Base-by-base conservation (phyloP, 2,329 filamentous ascomycete species). In the Magnaporthiopsis rhizophila region DNA sequence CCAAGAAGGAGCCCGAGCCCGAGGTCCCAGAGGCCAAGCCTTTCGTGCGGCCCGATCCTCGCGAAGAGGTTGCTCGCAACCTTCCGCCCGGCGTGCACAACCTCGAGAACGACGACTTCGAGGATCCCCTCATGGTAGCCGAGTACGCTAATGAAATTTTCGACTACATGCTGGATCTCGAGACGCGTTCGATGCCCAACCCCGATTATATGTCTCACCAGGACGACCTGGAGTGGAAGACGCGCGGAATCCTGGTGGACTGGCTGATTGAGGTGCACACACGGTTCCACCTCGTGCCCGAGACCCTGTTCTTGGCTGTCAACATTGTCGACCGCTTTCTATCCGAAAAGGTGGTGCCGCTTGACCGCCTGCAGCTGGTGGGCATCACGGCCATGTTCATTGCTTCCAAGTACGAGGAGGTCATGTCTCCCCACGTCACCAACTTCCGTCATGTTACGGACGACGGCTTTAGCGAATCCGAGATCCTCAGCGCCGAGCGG, bases 321-420 rank as follows among this genome's bases (percentile, higher is more conserved):
- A 99, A 98, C 84, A 92, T 98, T 76, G 96, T 98, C 74, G 95
- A 99, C 76, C 93, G 95, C 66, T 99, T 98, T 81, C 86, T 99
- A 60, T 97, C 94, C 0, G 87, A 88, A 73, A 97, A 98, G 81
- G 89, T 97, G 38, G 95, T 99, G 59, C 92, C 96, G 78, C 87
- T 99, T 60, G 94, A 98, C 76, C 92, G 93, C 67, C 88, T 99
- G 7, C 95, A 99, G 78, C 85, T 99, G 11, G 95, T 99, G 65
- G 95, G 95, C 72, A 93, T 98, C 72, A 97, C 95, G 30, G 95
- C 94, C 76, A 98, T 99, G 95, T 98, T 98, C 81, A 97, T 98
- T 73, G 95, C 95, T 15, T 96, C 94, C 73, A 99, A 99, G 81
- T 99, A 98, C 75, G 94, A 99, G 78, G 95, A 99, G 76, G 93